These are phyloP conservation scores for Babesia bigemina DNA, from an alignment of 169 alveolate genomes.

Conservation along the genomic window DNA sequence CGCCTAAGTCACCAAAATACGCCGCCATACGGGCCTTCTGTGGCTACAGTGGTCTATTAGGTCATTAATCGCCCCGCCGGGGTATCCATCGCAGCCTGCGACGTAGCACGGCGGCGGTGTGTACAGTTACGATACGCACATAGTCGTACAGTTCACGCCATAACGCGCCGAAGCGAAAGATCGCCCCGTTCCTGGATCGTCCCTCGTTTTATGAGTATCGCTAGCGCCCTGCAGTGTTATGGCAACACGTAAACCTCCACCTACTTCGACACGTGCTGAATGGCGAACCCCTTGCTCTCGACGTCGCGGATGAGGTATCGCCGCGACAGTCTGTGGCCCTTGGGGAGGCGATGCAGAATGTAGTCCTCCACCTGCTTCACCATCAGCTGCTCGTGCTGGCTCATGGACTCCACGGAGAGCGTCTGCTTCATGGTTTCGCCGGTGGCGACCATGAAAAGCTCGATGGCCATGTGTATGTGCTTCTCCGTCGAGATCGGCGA, in stretches of 20 bases:
- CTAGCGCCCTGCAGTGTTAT: conserved; percentile 73
- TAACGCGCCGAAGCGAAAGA: conserved; percentile 77
- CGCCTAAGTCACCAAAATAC: no score
- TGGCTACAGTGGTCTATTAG: no score
- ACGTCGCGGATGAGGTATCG: conserved; percentile 78
- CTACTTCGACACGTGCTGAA: conserved; percentile 72
- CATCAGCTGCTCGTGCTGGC: conserved; percentile 81
- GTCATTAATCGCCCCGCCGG: no score
- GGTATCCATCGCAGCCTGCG: no score
- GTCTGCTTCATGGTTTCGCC: conserved; percentile 87
- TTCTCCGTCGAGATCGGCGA: conserved; percentile 85
- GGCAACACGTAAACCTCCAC: not conserved
- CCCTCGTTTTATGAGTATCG: conserved; percentile 78
- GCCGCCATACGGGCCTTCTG: no score
- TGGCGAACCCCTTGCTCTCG: conserved; percentile 78
- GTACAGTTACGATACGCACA: no score
- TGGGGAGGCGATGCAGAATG: conserved; percentile 77
- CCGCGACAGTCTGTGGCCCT: conserved; percentile 82
- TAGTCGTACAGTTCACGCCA: no score
- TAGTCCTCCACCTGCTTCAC: conserved; percentile 86
- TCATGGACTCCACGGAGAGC: conserved; percentile 77
- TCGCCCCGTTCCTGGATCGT: conserved; percentile 86
- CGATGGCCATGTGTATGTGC: conserved; percentile 89
- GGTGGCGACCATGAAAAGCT: conserved; percentile 86
- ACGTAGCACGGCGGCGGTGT: no score